Evolutionary conservation across 2,329 filamentous ascomycete genomes (phyloP), one percentile per base, ranked within the genome.

Genomic region (Coniella vitis): DNA sequence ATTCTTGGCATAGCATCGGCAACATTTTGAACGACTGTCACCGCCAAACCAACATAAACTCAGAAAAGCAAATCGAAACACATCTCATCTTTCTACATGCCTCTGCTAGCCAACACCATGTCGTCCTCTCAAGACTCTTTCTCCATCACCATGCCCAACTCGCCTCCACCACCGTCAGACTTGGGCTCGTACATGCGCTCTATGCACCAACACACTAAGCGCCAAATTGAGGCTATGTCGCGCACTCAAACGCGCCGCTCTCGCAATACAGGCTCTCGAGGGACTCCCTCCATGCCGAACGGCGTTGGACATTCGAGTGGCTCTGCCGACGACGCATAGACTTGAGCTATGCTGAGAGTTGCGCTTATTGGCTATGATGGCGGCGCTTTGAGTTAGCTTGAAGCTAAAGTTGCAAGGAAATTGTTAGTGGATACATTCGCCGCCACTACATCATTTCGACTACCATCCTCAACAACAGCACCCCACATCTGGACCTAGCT

Each of bases 201-300:
- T 49, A 84, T 85, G 76, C 78, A 80, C 60, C 71, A 76, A 47
- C 79, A 84, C 66, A 84, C 81, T 53, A 81, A 80, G 69, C 70
- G 73, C 48, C 81, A 83, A 61, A 82, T 85, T 77, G 78, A 84
- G 53, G 69, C 70, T 7, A 71, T 72, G n/a, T 68, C 70, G 12
- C 69, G 71, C 4, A 69, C 71, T 10, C 69, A 74, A 1, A 61
- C 64, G 29, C 62, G 67, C 38, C 63, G 66, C 7, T 53, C 51
- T 1, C 36, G 45, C 10, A 49, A 34, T 38, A 49, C 17, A 20
- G 45, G 38, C 38, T 52, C 25, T 31, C 57, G 17, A 10, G 46
- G 31, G 17, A 52, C 57, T 3, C 54, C 60, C 14, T 45, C 58
- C 2, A 48, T 65, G 47, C 56, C 61, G 20, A 61, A 63, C 46